Conservation (phyloP, 164 flowering plant genomes). For the Nymphaea colorata region DNA sequence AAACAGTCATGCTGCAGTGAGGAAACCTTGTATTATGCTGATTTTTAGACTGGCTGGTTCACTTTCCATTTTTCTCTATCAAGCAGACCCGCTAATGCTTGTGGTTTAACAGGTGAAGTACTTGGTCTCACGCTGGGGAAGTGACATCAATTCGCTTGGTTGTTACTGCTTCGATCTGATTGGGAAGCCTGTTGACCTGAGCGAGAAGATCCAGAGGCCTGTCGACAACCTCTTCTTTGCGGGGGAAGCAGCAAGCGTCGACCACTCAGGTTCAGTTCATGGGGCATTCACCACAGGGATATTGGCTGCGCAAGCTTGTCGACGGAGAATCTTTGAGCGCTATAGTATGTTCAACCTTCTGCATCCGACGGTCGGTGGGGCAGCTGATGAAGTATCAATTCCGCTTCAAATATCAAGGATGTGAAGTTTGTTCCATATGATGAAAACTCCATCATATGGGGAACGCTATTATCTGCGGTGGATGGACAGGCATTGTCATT, state of each 20-base stretch:
- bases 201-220: constrained; percentile 63
- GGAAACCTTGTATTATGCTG: too few relatives aligned
- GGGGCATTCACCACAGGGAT: constrained; percentile 76
- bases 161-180: constrained; percentile 74
- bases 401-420: constrained; percentile 84
- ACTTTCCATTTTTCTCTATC: background rate
- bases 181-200: constrained; percentile 60
- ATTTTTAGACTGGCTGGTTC: background rate
- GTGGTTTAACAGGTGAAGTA: constrained; percentile 44
- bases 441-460: too few relatives aligned
- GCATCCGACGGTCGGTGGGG: constrained; percentile 27
- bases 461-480: too few relatives aligned
- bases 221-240: constrained; percentile 70
- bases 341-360: constrained; percentile 32
- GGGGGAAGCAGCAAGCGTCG: constrained; percentile 86
- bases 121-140: constrained; percentile 88
- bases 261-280: constrained; percentile 82
- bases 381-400: constrained; percentile 26
- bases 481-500: too few relatives aligned
- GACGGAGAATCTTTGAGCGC: constrained; percentile 24
- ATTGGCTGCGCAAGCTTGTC: constrained; percentile 61
- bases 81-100: background rate
- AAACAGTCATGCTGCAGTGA: too few relatives aligned
- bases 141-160: constrained; percentile 71
- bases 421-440: constrained; percentile 15